phyloP scores from a whole-genome alignment of 352 stramenopile genomes.

The Phytophthora fragariaefolia region DNA sequence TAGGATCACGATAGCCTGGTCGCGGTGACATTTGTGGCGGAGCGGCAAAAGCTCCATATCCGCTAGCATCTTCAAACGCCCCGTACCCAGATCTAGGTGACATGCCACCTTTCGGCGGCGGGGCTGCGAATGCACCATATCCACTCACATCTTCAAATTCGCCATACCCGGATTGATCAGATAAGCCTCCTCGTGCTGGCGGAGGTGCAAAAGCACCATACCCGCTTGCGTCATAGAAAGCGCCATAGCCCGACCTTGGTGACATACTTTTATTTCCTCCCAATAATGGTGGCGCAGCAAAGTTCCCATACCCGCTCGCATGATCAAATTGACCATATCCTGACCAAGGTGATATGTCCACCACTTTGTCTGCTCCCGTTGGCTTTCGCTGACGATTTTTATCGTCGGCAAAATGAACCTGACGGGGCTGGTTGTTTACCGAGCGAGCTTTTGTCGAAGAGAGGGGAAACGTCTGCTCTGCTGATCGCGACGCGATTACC shows the following conservation, averaged over 20 bases:
- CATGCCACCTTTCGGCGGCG: slow-evolving; percentile 6
- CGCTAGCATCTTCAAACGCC: slow-evolving; percentile 39
- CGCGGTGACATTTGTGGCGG: slow-evolving; percentile 34
- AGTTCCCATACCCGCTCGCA: slow-evolving; percentile 45
- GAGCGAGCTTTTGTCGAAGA: slow-evolving; percentile 2
- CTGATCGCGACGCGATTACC: slow-evolving; percentile 34
- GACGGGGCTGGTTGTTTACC: slow-evolving; percentile 15
- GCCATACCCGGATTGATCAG: slow-evolving; percentile 37
- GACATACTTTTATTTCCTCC: slow-evolving; percentile 19
- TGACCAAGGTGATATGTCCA: slow-evolving; percentile 29
- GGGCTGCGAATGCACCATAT: slow-evolving; percentile 35
- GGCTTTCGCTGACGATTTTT: slow-evolving; percentile 10
- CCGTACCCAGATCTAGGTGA: slow-evolving; percentile 41
- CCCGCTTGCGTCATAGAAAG: slow-evolving; percentile 27
- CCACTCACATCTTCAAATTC: slow-evolving; percentile 38
- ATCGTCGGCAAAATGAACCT: slow-evolving; percentile 31
- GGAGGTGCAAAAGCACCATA: slow-evolving; percentile 28
- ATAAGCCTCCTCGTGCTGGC: not conserved
- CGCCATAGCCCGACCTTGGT: slow-evolving; percentile 36
- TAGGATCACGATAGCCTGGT: slow-evolving; percentile 43
- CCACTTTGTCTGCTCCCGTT: not conserved
- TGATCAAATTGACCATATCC: slow-evolving; percentile 45
- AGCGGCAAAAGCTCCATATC: slow-evolving; percentile 45
- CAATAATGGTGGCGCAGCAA: slow-evolving; percentile 28
- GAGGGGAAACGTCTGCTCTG: slow-evolving; percentile 12